A percentile compares a stretch with the other conserved stretches of the same genome.
phyloP scores from a whole-genome alignment of 2,329 filamentous ascomycete species.

The Exophiala mesophila region DNA sequence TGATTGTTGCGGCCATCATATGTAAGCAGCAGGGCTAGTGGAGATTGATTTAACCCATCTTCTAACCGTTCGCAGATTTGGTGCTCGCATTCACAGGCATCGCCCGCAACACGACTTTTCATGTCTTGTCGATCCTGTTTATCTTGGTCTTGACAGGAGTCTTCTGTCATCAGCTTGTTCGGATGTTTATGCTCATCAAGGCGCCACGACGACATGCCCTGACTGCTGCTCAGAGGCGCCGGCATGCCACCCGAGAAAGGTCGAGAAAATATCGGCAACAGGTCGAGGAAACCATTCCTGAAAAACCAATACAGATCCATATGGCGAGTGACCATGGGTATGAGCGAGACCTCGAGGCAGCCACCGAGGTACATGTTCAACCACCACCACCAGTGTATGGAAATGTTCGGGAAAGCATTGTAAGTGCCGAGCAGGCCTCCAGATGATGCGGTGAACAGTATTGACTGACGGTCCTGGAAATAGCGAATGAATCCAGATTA shows the following conservation, averaged over 20 bases:
- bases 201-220: constrained; percentile 39
- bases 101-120: constrained; percentile 64
- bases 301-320: constrained; percentile 69
- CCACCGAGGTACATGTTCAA: constrained; percentile 46
- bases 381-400: constrained; percentile 77
- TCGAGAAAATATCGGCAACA: constrained; percentile 54
- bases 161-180: constrained; percentile 73
- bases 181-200: constrained; percentile 63
- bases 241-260: constrained; percentile 52
- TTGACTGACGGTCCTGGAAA: constrained; percentile 4
- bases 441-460: too few relatives aligned
- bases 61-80: constrained; percentile 67
- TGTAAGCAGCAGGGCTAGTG: too few relatives aligned
- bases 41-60: too few relatives aligned
- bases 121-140: constrained; percentile 73
- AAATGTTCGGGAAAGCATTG: constrained; percentile 75
- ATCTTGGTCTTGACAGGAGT: constrained; percentile 70
- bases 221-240: constrained; percentile 31
- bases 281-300: constrained; percentile 39
- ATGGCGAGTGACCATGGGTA: constrained; percentile 56
- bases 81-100: constrained; percentile 63
- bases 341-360: constrained; percentile 35
- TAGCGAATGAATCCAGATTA: constrained; percentile 74
- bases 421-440: too few relatives aligned
- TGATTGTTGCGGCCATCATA: constrained; percentile 55